Evolutionary conservation across 78 protist genomes (phyloP).

Genomic region (Tieghemostelium lacteum): DNA sequence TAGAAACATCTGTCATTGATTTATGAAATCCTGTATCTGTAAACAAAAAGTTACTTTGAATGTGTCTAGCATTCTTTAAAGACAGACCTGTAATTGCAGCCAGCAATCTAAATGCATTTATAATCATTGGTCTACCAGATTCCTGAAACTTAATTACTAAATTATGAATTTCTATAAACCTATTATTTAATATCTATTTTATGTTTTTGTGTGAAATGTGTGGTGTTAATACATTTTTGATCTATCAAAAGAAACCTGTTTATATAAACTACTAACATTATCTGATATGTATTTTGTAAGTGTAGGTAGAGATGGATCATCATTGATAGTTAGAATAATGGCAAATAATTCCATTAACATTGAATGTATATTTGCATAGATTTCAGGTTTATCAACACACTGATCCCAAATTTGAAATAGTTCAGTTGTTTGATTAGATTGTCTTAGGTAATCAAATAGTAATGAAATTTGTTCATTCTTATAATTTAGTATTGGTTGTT

Average conservation of each 20-base stretch:
- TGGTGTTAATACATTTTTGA: too few species aligned
- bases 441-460: slow-evolving; percentile 20
- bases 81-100: slow-evolving; percentile 22
- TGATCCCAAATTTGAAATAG: slow-evolving; percentile 31
- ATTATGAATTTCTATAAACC: neutral
- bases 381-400: slow-evolving; percentile 36
- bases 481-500: neutral
- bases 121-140: neutral
- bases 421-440: slow-evolving; percentile 9
- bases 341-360: slow-evolving; percentile 34
- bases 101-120: slow-evolving; percentile 36
- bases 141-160: neutral
- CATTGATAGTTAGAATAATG: slow-evolving; percentile 33
- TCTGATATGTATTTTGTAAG: slow-evolving; percentile 16
- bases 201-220: too few species aligned
- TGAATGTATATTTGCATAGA: slow-evolving; percentile 6
- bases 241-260: too few species aligned
- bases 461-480: slow-evolving; percentile 3
- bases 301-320: slow-evolving; percentile 29
- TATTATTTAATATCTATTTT: neutral
- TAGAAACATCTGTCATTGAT: slow-evolving; percentile 32
- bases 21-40: neutral
- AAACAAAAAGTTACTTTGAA: slow-evolving; percentile 34
- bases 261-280: neutral
- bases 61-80: slow-evolving; percentile 36